Evolutionary conservation across 1,284 basidiomycete species (phyloP).

Genomic region (Pseudozyma sp.): DNA sequence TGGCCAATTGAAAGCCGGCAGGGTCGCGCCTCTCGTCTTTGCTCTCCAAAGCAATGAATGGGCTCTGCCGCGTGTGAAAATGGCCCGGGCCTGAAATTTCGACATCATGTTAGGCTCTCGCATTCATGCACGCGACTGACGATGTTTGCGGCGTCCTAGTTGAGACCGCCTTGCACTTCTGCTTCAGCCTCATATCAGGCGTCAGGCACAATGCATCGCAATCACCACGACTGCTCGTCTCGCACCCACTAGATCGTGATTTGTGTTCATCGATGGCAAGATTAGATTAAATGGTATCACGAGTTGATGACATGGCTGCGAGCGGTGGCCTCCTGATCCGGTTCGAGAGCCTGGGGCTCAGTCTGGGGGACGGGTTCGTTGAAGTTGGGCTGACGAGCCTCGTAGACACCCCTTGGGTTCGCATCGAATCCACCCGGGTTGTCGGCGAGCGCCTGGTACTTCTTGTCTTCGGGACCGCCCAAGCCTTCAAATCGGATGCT

Average conservation of each 20-base stretch:
- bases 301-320: conserved; percentile 53
- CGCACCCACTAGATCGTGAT: not conserved
- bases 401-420: conserved; percentile 38
- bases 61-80: too few relatives aligned
- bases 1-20: conserved; percentile 9
- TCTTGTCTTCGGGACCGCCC: conserved; percentile 59
- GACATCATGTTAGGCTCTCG: too few relatives aligned
- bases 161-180: too few relatives aligned
- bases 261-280: too few relatives aligned
- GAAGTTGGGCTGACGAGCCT: conserved; percentile 41
- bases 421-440: conserved; percentile 56
- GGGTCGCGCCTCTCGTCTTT: not conserved
- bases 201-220: too few relatives aligned
- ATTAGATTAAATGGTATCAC: not conserved
- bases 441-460: conserved; percentile 46
- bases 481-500: conserved; percentile 57
- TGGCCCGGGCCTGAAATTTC: too few relatives aligned
- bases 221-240: too few relatives aligned
- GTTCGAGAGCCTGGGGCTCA: conserved; percentile 52
- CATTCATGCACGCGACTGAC: too few relatives aligned
- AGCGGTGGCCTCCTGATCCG: conserved; percentile 49
- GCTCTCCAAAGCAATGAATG: too few relatives aligned
- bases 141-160: too few relatives aligned
- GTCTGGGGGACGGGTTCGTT: conserved; percentile 55
- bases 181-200: too few relatives aligned